Conservation (phyloP, 257 asterid species). For the Voacanga thouarsii region DNA sequence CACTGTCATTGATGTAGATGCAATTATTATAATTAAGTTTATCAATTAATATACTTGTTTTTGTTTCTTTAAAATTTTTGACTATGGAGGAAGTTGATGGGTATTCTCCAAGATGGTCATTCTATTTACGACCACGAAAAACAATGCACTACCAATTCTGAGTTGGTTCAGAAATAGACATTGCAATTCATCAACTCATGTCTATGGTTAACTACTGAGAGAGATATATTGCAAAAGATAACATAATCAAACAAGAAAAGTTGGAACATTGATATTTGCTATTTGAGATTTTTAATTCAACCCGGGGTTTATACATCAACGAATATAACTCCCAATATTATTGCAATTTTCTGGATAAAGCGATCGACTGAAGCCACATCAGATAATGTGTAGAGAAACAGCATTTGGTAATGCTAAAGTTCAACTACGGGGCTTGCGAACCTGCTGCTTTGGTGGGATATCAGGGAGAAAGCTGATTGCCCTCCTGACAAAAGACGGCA, state of each 20-base stretch:
- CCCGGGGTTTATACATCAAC: background rate
- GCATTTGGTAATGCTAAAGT: background rate
- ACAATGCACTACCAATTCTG: no score
- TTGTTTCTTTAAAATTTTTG: no score
- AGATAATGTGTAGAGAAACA: background rate
- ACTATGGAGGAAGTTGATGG: no score
- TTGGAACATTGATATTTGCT: background rate
- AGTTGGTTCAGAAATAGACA: no score
- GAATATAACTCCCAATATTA: background rate
- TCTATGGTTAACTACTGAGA: background rate
- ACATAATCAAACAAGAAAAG: background rate
- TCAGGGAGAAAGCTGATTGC: slow-evolving; percentile 72
- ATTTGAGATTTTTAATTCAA: background rate
- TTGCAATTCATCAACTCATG: background rate
- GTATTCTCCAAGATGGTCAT: no score
- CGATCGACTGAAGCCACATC: background rate
- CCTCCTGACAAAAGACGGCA: slow-evolving; percentile 81
- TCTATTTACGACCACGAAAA: no score
- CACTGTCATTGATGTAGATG: no score
- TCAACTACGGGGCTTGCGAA: slow-evolving; percentile 7
- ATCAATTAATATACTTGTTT: no score
- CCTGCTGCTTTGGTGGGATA: slow-evolving; percentile 6
- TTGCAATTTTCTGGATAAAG: background rate
- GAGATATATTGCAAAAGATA: background rate
- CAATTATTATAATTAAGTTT: no score